Evolutionary conservation across 768 basidiomycete genomes (phyloP).

Genomic region (Amanita molliuscula): DNA sequence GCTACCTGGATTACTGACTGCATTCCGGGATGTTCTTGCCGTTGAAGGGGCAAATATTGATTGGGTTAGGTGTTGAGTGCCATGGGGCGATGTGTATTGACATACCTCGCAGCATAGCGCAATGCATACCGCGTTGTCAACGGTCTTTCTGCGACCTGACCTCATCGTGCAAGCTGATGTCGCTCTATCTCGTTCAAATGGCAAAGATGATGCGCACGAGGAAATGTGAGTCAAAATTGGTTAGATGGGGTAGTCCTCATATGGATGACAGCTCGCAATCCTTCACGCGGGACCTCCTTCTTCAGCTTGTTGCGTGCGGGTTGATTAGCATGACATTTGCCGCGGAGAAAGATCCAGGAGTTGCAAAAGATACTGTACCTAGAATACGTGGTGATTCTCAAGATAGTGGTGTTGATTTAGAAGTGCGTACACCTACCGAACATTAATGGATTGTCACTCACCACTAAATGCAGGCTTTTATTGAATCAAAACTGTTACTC

Average conservation of each 20-base stretch:
- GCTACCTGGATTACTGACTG: conserved; percentile 50
- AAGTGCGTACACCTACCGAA: conserved; percentile 27
- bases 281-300: conserved; percentile 39
- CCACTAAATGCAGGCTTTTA: conserved; percentile 21
- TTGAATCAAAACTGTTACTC: conserved; percentile 46
- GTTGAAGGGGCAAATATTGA: conserved; percentile 44
- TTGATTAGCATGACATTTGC: conserved; percentile 47
- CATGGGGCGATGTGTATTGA: conserved; percentile 1
- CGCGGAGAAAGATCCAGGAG: conserved; percentile 37
- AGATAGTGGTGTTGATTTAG: conserved; percentile 48
- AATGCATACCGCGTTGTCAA: conserved; percentile 7
- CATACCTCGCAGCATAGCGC: conserved; percentile 19
- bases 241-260: neutral
- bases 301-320: conserved; percentile 40
- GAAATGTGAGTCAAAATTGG: neutral
- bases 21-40: conserved; percentile 46
- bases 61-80: conserved; percentile 33
- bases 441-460: neutral
- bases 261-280: conserved; percentile 17
- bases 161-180: conserved; percentile 4
- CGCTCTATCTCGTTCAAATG: conserved; percentile 2
- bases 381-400: conserved; percentile 49
- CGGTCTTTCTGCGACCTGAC: conserved; percentile 5
- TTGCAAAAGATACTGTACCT: conserved; percentile 35
- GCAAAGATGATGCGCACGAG: neutral